Evolutionary conservation across 2,329 filamentous ascomycete genomes (phyloP).

Genomic region (Penicillium sp.): DNA sequence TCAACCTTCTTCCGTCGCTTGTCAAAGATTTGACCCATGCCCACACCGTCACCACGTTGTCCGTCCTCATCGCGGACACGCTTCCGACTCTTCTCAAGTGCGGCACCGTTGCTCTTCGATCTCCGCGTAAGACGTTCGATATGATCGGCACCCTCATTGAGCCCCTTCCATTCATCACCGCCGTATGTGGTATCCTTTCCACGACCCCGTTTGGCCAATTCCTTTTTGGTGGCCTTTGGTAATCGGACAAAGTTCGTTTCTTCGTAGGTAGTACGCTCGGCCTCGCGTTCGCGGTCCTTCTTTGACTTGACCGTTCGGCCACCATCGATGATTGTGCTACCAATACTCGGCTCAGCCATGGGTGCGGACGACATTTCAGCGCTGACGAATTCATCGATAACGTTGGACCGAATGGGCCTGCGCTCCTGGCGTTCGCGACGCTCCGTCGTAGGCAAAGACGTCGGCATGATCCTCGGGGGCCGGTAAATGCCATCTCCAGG

Average conservation of each 20-base stretch:
- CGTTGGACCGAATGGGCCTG: constrained; percentile 68
- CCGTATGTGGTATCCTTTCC: constrained; percentile 62
- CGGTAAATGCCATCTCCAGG: constrained; percentile 69
- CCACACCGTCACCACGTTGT: constrained; percentile 58
- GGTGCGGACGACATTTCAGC: constrained; percentile 80
- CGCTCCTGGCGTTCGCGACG: constrained; percentile 58
- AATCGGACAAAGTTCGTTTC: constrained; percentile 87
- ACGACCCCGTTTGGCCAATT: constrained; percentile 60
- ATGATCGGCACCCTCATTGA: constrained; percentile 80
- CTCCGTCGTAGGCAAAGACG: constrained; percentile 69
- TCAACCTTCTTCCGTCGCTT: constrained; percentile 46
- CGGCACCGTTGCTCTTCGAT: constrained; percentile 56
- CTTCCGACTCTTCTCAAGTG: constrained; percentile 81
- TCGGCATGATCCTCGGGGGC: constrained; percentile 82
- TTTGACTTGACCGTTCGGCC: constrained; percentile 77
- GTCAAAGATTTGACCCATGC: constrained; percentile 62
- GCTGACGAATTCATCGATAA: constrained; percentile 86
- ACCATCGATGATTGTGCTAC: constrained; percentile 76
- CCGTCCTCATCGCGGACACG: constrained; percentile 68
- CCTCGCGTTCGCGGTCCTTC: constrained; percentile 70
- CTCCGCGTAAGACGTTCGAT: constrained; percentile 78
- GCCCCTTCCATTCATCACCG: constrained; percentile 86
- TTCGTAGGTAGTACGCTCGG: constrained; percentile 79
- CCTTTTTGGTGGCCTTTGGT: constrained; percentile 84
- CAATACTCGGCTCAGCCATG: constrained; percentile 81